Evolutionary conservation across 176 grass and related monocot species (phyloP).

Genomic region (Bolboschoenus planiculmis): DNA sequence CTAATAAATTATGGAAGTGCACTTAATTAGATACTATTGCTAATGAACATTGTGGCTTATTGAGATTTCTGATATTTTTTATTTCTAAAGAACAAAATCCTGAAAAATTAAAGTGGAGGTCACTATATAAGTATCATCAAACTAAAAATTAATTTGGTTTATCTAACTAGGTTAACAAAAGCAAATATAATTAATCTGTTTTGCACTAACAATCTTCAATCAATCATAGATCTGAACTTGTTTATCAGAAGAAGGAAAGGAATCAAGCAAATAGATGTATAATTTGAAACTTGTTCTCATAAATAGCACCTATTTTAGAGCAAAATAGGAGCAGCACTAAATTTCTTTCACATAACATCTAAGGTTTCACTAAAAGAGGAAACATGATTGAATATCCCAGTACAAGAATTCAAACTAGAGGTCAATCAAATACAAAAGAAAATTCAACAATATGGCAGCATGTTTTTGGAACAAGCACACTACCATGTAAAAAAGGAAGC

Average conservation of each 20-base stretch:
- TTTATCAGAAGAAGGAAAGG: neutral
- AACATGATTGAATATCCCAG: slow-evolving; percentile 18
- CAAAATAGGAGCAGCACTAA: neutral
- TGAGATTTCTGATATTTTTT: too few species aligned
- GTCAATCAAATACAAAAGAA: neutral
- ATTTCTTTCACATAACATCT: neutral
- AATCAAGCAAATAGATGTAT: slow-evolving; percentile 14
- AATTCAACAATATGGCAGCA: neutral
- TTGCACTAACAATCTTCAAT: neutral
- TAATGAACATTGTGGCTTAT: neutral
- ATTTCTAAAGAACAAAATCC: neutral
- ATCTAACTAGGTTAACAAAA: neutral
- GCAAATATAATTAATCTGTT: neutral
- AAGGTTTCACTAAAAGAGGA: neutral
- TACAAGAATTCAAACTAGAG: slow-evolving; percentile 1
- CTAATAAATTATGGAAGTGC: neutral
- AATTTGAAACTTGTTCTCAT: neutral
- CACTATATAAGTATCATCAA: neutral
- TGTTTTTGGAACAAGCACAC: neutral
- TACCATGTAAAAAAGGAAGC: neutral
- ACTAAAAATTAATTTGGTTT: neutral
- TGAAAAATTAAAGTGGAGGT: neutral
- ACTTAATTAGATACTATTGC: neutral
- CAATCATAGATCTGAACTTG: neutral
- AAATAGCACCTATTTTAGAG: neutral